Conservation (phyloP, 1,284 basidiomycete species). For the Malassezia equina region DNA sequence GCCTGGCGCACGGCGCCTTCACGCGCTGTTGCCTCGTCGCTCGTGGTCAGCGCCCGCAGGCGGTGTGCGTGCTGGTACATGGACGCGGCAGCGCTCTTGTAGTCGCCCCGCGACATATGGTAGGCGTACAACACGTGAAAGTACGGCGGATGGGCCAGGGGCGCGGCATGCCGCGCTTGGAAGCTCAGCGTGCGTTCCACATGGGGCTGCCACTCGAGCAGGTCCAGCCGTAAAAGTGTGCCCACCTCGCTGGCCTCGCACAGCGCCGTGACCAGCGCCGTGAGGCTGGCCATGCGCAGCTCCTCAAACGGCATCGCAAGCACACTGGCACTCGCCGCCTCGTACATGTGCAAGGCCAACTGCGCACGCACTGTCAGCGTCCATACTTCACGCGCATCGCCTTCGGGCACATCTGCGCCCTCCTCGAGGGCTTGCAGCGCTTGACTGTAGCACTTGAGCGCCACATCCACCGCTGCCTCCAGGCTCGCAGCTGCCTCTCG, state of each 20-base stretch:
- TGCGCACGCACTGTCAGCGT: slow-evolving; percentile 36
- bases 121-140: slow-evolving; percentile 89
- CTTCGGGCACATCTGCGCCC: slow-evolving; percentile 12
- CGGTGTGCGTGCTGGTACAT: slow-evolving; percentile 90
- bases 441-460: slow-evolving; percentile 23
- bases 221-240: slow-evolving; percentile 70
- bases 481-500: slow-evolving; percentile 25
- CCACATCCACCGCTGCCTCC: slow-evolving; percentile 21
- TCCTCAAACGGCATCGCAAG: slow-evolving; percentile 52
- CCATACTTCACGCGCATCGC: slow-evolving; percentile 23
- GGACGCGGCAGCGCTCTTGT: slow-evolving; percentile 50
- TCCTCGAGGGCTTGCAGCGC: slow-evolving; percentile 24
- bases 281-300: slow-evolving; percentile 87
- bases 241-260: slow-evolving; percentile 78
- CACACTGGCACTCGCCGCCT: slow-evolving; percentile 29
- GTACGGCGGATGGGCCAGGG: slow-evolving; percentile 73
- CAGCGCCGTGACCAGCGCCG: slow-evolving; percentile 87
- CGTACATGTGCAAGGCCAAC: slow-evolving; percentile 30
- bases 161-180: slow-evolving; percentile 88
- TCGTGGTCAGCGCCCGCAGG: slow-evolving; percentile 47
- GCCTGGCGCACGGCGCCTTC: slow-evolving; percentile 63
- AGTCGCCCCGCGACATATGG: slow-evolving; percentile 41
- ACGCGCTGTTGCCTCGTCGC: not conserved
- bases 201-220: slow-evolving; percentile 72
- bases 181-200: slow-evolving; percentile 82